A percentile compares a stretch with the other conserved stretches of the same genome.
phyloP scores from a whole-genome alignment of 352 stramenopile genomes.

The Pythium volutum region DNA sequence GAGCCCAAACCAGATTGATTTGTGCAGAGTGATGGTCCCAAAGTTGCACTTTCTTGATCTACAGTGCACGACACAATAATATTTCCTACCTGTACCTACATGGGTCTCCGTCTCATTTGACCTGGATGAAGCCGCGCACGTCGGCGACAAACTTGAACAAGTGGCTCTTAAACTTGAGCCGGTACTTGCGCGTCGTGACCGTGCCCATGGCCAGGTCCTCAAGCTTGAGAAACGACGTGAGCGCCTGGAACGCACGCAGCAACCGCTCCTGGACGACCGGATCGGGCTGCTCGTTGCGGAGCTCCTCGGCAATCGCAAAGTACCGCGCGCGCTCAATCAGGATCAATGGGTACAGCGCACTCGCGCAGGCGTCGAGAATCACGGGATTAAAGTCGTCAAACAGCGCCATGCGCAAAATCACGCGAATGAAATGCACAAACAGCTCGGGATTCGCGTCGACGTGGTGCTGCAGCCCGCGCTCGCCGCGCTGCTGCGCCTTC shows the following conservation, averaged over 20 bases:
- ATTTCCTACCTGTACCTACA: conserved; percentile 4
- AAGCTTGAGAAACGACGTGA: conserved; percentile 65
- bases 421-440: conserved; percentile 70
- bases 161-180: conserved; percentile 76
- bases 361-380: conserved; percentile 67
- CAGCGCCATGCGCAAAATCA: conserved; percentile 76
- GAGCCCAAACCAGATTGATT: neutral
- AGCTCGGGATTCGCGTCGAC: conserved; percentile 46
- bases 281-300: conserved; percentile 55
- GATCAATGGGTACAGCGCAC: conserved; percentile 76
- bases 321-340: conserved; percentile 76
- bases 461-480: conserved; percentile 50
- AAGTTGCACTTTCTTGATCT: conserved; percentile 19
- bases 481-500: conserved; percentile 48
- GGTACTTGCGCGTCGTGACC: conserved; percentile 63
- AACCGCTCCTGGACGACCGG: conserved; percentile 47
- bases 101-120: conserved; percentile 42
- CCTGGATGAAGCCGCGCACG: conserved; percentile 78
- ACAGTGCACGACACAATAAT: conserved; percentile 24
- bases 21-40: conserved; percentile 16
- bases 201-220: conserved; percentile 60
- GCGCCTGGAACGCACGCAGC: conserved; percentile 52
- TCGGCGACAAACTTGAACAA: conserved; percentile 80
- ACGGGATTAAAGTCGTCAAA: conserved; percentile 78
- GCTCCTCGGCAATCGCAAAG: conserved; percentile 59